Conservation (phyloP, 768 basidiomycete species). For the Naganishia vaughanmartiniae region DNA sequence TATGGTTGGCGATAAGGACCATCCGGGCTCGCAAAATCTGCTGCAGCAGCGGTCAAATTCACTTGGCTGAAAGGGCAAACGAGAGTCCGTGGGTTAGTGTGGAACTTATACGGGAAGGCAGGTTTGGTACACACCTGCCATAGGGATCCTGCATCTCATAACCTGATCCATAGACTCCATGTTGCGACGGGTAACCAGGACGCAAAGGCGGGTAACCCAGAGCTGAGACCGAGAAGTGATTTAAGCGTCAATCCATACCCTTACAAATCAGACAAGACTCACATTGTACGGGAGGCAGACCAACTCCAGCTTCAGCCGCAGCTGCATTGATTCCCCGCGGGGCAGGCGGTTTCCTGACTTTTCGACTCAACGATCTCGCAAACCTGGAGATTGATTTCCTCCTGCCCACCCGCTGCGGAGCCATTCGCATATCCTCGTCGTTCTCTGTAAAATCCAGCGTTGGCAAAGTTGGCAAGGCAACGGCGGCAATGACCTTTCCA, state of each 20-base stretch:
- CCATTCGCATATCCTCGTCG: slow-evolving; percentile 53
- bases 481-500: slow-evolving; percentile 72
- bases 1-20: background rate
- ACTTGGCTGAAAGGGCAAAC: background rate
- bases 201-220: background rate
- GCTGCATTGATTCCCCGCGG: background rate
- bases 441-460: slow-evolving; percentile 80
- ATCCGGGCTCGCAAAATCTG: background rate
- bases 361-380: slow-evolving; percentile 12
- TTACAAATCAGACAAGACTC: background rate
- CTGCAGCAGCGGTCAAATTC: background rate
- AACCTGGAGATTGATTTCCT: slow-evolving; percentile 11
- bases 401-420: slow-evolving; percentile 9
- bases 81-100: too few species aligned
- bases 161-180: background rate
- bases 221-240: background rate
- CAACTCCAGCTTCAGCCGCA: slow-evolving; percentile 7
- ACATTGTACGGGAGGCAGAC: background rate
- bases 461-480: slow-evolving; percentile 92
- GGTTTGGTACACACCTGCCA: background rate
- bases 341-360: background rate
- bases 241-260: background rate
- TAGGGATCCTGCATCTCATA: background rate
- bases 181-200: background rate
- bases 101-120: background rate